A percentile compares a stretch with the other conserved stretches of the same genome.
These are phyloP conservation scores for Botrytis squamosa DNA, from an alignment of 2,329 filamentous ascomycete species.

Conservation along the genomic window DNA sequence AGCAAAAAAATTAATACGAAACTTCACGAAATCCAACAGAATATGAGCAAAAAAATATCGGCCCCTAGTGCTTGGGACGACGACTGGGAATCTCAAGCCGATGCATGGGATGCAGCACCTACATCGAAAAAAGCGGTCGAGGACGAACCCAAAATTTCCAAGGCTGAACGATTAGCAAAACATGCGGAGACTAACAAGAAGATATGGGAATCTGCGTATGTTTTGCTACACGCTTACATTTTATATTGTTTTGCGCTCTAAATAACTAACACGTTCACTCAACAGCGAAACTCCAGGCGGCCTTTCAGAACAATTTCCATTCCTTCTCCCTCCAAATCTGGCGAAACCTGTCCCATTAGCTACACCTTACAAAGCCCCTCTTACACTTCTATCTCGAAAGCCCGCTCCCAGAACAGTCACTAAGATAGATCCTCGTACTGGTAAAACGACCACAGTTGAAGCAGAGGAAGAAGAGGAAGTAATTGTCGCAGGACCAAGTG, in stretches of 20 bases:
- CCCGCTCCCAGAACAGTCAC: constrained; percentile 61
- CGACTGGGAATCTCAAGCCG: constrained; percentile 81
- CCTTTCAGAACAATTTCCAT: constrained; percentile 62
- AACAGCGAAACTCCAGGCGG: constrained; percentile 65
- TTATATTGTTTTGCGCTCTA: not conserved
- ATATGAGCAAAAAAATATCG: constrained; percentile 43
- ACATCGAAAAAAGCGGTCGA: constrained; percentile 27
- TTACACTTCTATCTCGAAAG: constrained; percentile 84
- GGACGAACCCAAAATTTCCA: constrained; percentile 51
- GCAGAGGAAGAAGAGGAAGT: constrained; percentile 65
- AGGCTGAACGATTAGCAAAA: constrained; percentile 73
- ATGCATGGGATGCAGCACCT: constrained; percentile 46
- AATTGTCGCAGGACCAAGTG: constrained; percentile 62
- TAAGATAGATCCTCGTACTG: constrained; percentile 54
- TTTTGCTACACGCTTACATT: constrained; percentile 6
- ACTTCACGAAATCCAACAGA: not conserved
- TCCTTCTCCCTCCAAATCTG: constrained; percentile 47
- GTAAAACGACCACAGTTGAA: constrained; percentile 47
- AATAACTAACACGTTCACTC: not conserved
- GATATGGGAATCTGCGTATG: constrained; percentile 86
- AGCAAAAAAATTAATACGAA: not conserved
- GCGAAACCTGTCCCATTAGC: constrained; percentile 52
- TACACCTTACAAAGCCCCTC: constrained; percentile 73
- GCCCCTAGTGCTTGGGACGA: constrained; percentile 82
- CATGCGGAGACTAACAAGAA: constrained; percentile 82